phyloP scores from a whole-genome alignment of 2,329 filamentous ascomycete species.

The Alternaria conjuncta region DNA sequence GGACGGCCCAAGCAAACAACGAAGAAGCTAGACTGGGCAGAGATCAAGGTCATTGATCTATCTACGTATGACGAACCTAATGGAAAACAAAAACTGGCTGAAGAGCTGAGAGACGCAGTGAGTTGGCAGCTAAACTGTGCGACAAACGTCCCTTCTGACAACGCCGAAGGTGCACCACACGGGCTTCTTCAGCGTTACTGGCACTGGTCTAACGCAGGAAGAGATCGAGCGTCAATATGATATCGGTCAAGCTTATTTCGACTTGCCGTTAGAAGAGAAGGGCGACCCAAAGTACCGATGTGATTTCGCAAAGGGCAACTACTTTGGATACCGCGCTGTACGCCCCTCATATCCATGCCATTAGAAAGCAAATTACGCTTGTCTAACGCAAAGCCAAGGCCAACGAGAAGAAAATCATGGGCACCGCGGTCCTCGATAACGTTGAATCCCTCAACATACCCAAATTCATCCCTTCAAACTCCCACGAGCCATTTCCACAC shows the following conservation, averaged over 20 bases:
- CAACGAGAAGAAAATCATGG: slow-evolving; percentile 40
- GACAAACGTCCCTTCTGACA: not conserved
- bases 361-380: not conserved
- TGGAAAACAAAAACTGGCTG: slow-evolving; percentile 61
- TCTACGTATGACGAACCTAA: slow-evolving; percentile 61
- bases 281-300: slow-evolving; percentile 37
- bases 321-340: slow-evolving; percentile 41
- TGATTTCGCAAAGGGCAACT: slow-evolving; percentile 39
- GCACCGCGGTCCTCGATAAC: slow-evolving; percentile 42
- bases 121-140: not conserved
- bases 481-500: slow-evolving; percentile 33
- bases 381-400: slow-evolving; percentile 15
- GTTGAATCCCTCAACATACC: slow-evolving; percentile 43
- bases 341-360: not conserved
- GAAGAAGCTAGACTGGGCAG: slow-evolving; percentile 34
- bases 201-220: slow-evolving; percentile 38
- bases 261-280: slow-evolving; percentile 39
- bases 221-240: slow-evolving; percentile 42
- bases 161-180: slow-evolving; percentile 30
- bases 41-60: slow-evolving; percentile 48
- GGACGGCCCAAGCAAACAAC: slow-evolving; percentile 32
- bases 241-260: slow-evolving; percentile 40
- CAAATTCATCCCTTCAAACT: slow-evolving; percentile 36
- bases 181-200: slow-evolving; percentile 42
- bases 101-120: slow-evolving; percentile 62